Conservation (phyloP, 768 basidiomycete species). For the Lyophyllum atratum region DNA sequence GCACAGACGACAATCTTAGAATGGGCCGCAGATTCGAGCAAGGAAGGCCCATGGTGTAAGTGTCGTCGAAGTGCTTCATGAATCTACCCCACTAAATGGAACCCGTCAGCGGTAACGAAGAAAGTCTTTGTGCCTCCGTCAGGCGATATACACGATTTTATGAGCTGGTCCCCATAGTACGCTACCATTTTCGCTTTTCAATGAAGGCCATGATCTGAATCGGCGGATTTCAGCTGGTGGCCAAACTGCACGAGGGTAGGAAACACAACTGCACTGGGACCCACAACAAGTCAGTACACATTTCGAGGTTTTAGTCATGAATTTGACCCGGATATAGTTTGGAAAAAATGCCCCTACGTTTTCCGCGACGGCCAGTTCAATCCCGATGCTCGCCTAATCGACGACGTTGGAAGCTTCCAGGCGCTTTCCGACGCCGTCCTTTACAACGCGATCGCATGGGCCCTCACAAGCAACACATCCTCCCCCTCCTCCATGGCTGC, state of each 20-base stretch:
- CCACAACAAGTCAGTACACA: constrained; percentile 44
- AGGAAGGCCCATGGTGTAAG: constrained; percentile 58
- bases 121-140: constrained; percentile 52
- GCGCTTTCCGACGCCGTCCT: constrained; percentile 60
- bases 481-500: constrained; percentile 43
- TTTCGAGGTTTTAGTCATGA: background rate
- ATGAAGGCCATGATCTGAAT: background rate
- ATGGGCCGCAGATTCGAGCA: constrained; percentile 47
- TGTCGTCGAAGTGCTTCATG: constrained; percentile 1
- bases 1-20: constrained; percentile 46
- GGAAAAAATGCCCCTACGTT: constrained; percentile 59
- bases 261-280: constrained; percentile 58
- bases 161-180: constrained; percentile 75
- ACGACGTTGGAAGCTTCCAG: constrained; percentile 59
- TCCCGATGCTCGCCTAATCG: constrained; percentile 58
- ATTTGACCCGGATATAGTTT: constrained; percentile 41
- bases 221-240: constrained; percentile 46
- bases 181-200: constrained; percentile 19
- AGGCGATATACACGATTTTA: constrained; percentile 60
- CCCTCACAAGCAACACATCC: constrained; percentile 38
- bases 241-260: constrained; percentile 60
- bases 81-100: background rate
- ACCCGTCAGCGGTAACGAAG: constrained; percentile 44
- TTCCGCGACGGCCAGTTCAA: constrained; percentile 63
- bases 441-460: constrained; percentile 61